A percentile compares a stretch with the other conserved stretches of the same genome.
These are phyloP conservation scores for Thelephora ganbajun DNA, from an alignment of 768 basidiomycete genomes.

Conservation along the genomic window DNA sequence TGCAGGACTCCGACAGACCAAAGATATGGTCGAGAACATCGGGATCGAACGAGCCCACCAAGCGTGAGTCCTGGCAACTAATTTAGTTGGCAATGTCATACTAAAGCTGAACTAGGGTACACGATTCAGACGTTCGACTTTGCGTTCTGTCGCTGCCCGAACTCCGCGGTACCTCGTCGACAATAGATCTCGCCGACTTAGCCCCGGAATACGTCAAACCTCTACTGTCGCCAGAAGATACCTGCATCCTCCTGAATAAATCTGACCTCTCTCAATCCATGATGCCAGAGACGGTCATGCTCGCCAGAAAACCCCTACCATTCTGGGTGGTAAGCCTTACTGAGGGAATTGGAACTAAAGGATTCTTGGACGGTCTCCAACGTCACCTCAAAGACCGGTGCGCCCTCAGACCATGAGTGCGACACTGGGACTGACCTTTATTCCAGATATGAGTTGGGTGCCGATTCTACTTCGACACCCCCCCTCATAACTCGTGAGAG, in stretches of 20 bases:
- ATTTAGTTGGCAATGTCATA: neutral
- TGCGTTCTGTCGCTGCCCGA: constrained; percentile 69
- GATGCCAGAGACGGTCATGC: neutral
- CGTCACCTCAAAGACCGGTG: constrained; percentile 36
- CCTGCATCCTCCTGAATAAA: constrained; percentile 73
- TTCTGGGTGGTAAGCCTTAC: constrained; percentile 54
- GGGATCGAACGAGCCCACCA: constrained; percentile 63
- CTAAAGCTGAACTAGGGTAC: constrained; percentile 30
- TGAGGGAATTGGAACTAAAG: constrained; percentile 38
- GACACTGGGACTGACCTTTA: constrained; percentile 13
- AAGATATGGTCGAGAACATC: constrained; percentile 64
- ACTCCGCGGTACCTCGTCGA: constrained; percentile 8
- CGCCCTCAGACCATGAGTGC: neutral
- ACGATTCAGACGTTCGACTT: constrained; percentile 55
- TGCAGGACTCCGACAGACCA: constrained; percentile 62
- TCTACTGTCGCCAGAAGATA: constrained; percentile 35
- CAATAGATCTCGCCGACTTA: constrained; percentile 9
- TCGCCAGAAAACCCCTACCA: neutral
- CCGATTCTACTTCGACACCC: neutral
- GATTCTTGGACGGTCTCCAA: constrained; percentile 49
- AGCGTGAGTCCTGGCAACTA: constrained; percentile 32
- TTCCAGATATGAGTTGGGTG: neutral
- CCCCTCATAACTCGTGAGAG: constrained; percentile 71
- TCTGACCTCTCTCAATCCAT: constrained; percentile 33
- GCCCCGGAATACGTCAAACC: constrained; percentile 33